Evolutionary conservation across 208 protist species (phyloP), one percentile per base, ranked within the genome.

Genomic region (Leishmania mexicana): DNA sequence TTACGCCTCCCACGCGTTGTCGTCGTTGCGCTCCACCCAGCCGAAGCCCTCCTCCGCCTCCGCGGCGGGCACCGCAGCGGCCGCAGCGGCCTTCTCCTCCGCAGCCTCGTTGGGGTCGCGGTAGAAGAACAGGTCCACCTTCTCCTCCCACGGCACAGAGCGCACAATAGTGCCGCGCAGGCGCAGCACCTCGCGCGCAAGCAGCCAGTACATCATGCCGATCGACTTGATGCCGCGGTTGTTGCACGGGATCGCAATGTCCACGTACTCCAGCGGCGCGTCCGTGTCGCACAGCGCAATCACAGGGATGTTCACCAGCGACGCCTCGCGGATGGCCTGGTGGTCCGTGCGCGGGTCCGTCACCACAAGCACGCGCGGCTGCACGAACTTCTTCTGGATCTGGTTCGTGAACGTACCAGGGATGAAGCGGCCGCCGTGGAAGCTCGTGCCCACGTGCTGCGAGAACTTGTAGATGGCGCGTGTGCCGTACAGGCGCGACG

Each of bases 121-220:
- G 95, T 99, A 99, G 96, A 99, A 99, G 99, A 99, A 99, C 73
- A 99, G 96, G 96, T 99, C 99, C 81, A 99, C 96, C 96, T 99
- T 99, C 80, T 99, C 98, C 73, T 99, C 97, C 99, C 99, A 99
- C 45, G 88, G 86, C 70, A 97, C 85, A 11, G 87, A 84, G 87
- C 99, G 94, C 75, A 92, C 78, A 85, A 99, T 86, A 64, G 85
- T 90, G 83, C 98, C 98, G 83, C 98, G 95, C 76, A 99, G 93
- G 83, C 98, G 96, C 80, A 99, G 91, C 73, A 99, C 98, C 91
- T 99, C 99, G 73, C 95, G 98, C 76, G 98, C 93, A 31, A 99
- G 97, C 79, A 99, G 87, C 99, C 99, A 99, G 96, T 99, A 99
- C 89, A 99, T 98, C 71, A 99, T 96, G 90, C 97, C 99, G 90